Evolutionary conservation across 805 yeast species (phyloP).

Genomic region (Maudiozyma saulgeensis): DNA sequence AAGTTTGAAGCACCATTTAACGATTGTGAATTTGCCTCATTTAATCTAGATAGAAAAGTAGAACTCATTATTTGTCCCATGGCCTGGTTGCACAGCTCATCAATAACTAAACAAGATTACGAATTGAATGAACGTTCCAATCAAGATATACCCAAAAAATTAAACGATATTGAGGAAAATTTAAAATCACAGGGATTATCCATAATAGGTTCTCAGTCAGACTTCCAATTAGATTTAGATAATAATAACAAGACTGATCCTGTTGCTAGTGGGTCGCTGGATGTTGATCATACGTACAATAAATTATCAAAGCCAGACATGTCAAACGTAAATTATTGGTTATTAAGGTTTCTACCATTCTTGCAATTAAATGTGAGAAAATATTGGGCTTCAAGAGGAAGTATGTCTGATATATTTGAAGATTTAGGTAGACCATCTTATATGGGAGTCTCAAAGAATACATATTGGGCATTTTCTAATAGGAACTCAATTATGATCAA

Average conservation of each 20-base stretch:
- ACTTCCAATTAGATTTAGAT: slow-evolving; percentile 16
- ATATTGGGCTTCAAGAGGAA: slow-evolving; percentile 10
- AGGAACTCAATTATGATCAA: slow-evolving; percentile 36
- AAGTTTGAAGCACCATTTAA: slow-evolving; percentile 73
- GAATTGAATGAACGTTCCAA: slow-evolving; percentile 9
- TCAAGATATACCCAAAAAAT: slow-evolving; percentile 2
- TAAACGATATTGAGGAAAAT: slow-evolving; percentile 6
- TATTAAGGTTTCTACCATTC: slow-evolving; percentile 57
- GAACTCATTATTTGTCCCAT: slow-evolving; percentile 66
- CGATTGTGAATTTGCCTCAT: slow-evolving; percentile 58
- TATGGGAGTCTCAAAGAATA: slow-evolving; percentile 15
- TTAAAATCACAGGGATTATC: slow-evolving; percentile 14
- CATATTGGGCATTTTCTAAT: slow-evolving; percentile 20
- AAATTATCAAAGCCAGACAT: slow-evolving; percentile 35
- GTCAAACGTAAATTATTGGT: slow-evolving; percentile 62
- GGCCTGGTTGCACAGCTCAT: slow-evolving; percentile 66
- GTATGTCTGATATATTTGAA: not conserved
- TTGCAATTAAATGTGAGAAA: slow-evolving; percentile 30
- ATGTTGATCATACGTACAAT: slow-evolving; percentile 8
- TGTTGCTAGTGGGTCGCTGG: slow-evolving; percentile 5
- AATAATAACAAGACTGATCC: slow-evolving; percentile 8
- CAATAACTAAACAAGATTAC: slow-evolving; percentile 26
- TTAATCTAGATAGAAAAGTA: slow-evolving; percentile 39
- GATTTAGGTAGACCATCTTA: slow-evolving; percentile 7
- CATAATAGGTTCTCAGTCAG: slow-evolving; percentile 18